phyloP scores from a whole-genome alignment of 257 asterid species.

The Jacaranda copaia region DNA sequence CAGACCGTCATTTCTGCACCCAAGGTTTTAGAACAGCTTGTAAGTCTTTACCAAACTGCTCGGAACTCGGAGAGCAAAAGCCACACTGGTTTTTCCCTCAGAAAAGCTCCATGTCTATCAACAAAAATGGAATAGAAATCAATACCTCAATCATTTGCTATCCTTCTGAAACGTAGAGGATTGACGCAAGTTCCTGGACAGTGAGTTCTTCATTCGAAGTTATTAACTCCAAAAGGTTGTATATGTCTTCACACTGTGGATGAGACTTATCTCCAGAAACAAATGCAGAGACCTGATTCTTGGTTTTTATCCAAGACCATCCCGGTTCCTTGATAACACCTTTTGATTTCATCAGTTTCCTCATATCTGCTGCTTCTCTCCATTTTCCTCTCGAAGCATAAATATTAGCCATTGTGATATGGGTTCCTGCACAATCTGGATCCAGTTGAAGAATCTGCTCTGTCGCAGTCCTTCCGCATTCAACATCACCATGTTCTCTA shows the following conservation, averaged over 20 bases:
- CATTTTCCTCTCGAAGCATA: conserved; percentile 81
- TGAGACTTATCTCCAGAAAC: conserved; percentile 74
- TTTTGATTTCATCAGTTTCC: conserved; percentile 81
- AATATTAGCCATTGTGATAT: conserved; percentile 76
- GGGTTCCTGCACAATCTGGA: conserved; percentile 85
- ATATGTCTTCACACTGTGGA: conserved; percentile 58
- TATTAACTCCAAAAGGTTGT: conserved; percentile 57
- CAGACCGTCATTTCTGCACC: conserved; percentile 6
- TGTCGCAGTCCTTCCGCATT: conserved; percentile 75
- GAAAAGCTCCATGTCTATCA: neutral
- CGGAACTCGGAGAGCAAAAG: too few species aligned
- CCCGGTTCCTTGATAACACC: conserved; percentile 91
- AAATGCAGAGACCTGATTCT: conserved; percentile 66
- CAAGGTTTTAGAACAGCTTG: too few species aligned
- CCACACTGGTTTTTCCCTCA: neutral
- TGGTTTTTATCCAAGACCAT: conserved; percentile 87
- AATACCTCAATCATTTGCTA: conserved; percentile 25
- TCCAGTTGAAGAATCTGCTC: conserved; percentile 66
- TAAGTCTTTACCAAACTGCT: too few species aligned
- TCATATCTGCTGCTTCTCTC: conserved; percentile 77
- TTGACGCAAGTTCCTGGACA: conserved; percentile 44
- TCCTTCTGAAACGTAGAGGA: conserved; percentile 37
- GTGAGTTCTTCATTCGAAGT: conserved; percentile 47
- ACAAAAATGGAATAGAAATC: neutral
- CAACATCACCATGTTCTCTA: conserved; percentile 73